phyloP scores from a whole-genome alignment of 495 filamentous ascomycete species.

The Aeminium ludgeri region DNA sequence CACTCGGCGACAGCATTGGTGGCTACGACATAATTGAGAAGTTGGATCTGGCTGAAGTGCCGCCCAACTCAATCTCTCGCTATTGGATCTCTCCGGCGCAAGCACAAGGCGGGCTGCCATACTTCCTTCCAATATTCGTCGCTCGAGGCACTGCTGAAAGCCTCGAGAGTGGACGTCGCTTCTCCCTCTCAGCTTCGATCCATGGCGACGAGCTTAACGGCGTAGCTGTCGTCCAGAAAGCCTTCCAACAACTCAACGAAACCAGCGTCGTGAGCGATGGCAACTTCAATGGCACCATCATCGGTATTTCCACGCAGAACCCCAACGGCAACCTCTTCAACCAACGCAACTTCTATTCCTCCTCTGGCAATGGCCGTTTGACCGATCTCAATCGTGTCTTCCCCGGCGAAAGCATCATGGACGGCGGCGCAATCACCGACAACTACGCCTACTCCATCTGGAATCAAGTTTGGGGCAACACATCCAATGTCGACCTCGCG shows the following conservation, averaged over 20 bases:
- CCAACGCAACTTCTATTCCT: slow-evolving; percentile 7
- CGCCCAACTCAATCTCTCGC: background rate
- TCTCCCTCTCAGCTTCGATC: slow-evolving; percentile 3
- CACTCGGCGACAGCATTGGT: too few relatives aligned
- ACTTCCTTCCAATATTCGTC: slow-evolving; percentile 1
- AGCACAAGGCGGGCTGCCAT: background rate
- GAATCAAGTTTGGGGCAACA: slow-evolving; percentile 11
- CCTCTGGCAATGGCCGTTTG: background rate
- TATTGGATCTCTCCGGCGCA: slow-evolving; percentile 1
- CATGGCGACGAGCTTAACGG: slow-evolving; percentile 10
- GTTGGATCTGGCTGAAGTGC: slow-evolving; percentile 1
- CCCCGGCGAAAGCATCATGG: background rate
- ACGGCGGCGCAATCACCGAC: slow-evolving; percentile 1
- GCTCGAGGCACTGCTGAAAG: slow-evolving; percentile 3
- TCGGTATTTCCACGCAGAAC: slow-evolving; percentile 6
- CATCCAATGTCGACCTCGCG: slow-evolving; percentile 5
- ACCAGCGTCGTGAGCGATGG: background rate
- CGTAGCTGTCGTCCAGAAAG: slow-evolving; percentile 3
- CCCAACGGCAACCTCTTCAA: slow-evolving; percentile 5
- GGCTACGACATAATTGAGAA: too few relatives aligned
- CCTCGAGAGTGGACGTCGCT: background rate
- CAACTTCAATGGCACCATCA: slow-evolving; percentile 1
- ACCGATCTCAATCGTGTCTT: slow-evolving; percentile 7
- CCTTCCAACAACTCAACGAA: slow-evolving; percentile 1
- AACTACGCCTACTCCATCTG: slow-evolving; percentile 6